A percentile compares a stretch with the other conserved stretches of the same genome.
Evolutionary conservation across 2,329 filamentous ascomycete species (phyloP).

Genomic region (Grosmannia huntii): DNA sequence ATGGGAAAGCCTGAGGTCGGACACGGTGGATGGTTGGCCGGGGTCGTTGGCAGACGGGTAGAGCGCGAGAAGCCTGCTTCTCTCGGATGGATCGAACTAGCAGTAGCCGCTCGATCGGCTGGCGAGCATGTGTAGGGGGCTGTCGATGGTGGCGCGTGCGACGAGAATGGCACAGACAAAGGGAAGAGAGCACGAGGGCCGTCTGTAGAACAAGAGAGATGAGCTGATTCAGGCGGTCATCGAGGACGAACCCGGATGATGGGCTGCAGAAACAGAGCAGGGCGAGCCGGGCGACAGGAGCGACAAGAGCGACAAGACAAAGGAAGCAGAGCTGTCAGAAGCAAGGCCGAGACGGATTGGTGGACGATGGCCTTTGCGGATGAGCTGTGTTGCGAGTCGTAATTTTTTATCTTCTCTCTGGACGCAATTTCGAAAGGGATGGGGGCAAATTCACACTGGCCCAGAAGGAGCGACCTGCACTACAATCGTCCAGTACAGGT

Average conservation of each 20-base stretch:
- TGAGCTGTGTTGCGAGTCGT: neutral
- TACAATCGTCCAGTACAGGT: neutral
- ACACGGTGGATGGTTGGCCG: constrained; percentile 7
- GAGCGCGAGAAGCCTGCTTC: neutral
- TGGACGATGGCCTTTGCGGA: neutral
- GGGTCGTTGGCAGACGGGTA: neutral
- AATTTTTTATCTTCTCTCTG: neutral
- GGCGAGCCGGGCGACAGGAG: neutral
- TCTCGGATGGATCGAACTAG: neutral
- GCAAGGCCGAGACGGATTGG: neutral
- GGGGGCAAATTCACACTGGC: neutral
- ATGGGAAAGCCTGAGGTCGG: constrained; percentile 6
- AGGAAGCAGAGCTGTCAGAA: too few species aligned
- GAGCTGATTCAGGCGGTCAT: neutral
- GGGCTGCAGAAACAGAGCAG: neutral
- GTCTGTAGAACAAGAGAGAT: neutral
- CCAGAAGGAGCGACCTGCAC: neutral
- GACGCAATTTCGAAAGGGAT: neutral
- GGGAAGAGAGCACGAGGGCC: neutral
- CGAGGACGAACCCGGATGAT: neutral
- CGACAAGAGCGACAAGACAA: too few species aligned
- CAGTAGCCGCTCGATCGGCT: neutral
- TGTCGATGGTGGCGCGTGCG: neutral
- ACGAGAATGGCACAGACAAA: neutral
- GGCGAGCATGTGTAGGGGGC: neutral